These are phyloP conservation scores for Nigrospora sphaerica DNA, from an alignment of 2,329 filamentous ascomycete genomes.

Conservation along the genomic window DNA sequence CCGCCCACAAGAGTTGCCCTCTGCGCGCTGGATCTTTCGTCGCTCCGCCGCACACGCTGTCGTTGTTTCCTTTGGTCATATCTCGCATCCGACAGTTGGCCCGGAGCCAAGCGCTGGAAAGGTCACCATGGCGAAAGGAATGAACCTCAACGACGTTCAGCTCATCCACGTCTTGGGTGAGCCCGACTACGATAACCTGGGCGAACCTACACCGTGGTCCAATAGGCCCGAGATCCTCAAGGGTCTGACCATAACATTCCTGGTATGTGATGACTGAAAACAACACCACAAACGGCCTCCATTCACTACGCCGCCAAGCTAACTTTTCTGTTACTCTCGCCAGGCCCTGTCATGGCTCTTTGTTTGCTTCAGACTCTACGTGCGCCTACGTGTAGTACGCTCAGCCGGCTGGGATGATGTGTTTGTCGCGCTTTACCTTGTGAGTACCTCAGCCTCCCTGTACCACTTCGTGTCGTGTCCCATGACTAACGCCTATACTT, in stretches of 20 bases:
- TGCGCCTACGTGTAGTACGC: slow-evolving; percentile 15
- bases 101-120: too few relatives aligned
- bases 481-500: neutral
- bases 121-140: too few relatives aligned
- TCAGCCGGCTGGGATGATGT: slow-evolving; percentile 27
- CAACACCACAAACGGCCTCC: neutral
- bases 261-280: neutral
- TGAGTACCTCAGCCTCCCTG: slow-evolving; percentile 7
- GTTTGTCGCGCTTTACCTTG: slow-evolving; percentile 24
- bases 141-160: neutral
- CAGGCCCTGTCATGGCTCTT: slow-evolving; percentile 19
- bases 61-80: too few relatives aligned
- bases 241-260: slow-evolving; percentile 4
- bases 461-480: neutral
- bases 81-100: too few relatives aligned
- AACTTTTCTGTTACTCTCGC: neutral
- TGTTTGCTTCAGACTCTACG: slow-evolving; percentile 17
- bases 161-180: slow-evolving; percentile 2
- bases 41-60: too few relatives aligned
- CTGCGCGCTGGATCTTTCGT: too few relatives aligned
- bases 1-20: too few relatives aligned
- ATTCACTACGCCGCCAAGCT: neutral
- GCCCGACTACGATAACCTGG: slow-evolving; percentile 3
- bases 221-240: slow-evolving; percentile 1
- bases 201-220: slow-evolving; percentile 5